Conservation (phyloP, 116 monocot species). For the Zostera marina region DNA sequence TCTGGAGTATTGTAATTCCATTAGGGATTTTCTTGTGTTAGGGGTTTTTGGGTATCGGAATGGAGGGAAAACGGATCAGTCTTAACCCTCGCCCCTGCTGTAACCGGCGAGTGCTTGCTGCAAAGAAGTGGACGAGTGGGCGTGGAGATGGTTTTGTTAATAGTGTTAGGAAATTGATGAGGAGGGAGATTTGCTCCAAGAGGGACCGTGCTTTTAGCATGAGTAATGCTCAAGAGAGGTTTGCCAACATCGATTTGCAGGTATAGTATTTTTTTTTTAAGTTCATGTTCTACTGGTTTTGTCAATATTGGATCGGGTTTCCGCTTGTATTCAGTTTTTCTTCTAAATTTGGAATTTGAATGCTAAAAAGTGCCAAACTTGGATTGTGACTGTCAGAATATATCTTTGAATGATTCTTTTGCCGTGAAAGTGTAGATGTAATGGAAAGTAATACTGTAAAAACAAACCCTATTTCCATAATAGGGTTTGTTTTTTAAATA, state of each 20-base stretch:
- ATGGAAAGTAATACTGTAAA: too few species aligned
- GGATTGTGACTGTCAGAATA: too few species aligned
- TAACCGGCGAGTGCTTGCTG: constrained; percentile 37
- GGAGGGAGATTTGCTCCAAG: constrained; percentile 48
- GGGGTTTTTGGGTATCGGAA: constrained; percentile 3
- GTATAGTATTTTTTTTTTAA: constrained; percentile 4
- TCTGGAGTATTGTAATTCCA: too few species aligned
- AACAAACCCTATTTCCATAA: too few species aligned
- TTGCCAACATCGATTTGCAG: constrained; percentile 55
- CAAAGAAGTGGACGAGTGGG: constrained; percentile 31
- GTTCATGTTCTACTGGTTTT: neutral
- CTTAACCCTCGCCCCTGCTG: constrained; percentile 49
- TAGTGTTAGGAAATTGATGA: constrained; percentile 43
- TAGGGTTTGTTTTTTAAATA: too few species aligned
- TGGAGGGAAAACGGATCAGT: constrained; percentile 36
- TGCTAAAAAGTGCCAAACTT: too few species aligned
- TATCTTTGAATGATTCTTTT: too few species aligned
- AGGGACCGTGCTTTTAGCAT: constrained; percentile 33
- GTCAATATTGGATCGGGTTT: neutral
- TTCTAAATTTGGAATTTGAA: too few species aligned
- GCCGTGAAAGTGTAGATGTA: too few species aligned
- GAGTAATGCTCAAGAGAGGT: constrained; percentile 52
- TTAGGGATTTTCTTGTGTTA: neutral
- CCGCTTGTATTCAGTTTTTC: too few species aligned
- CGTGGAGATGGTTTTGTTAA: constrained; percentile 33